phyloP scores from a whole-genome alignment of 129 eudicot genomes.

The Flaveria linearis region DNA sequence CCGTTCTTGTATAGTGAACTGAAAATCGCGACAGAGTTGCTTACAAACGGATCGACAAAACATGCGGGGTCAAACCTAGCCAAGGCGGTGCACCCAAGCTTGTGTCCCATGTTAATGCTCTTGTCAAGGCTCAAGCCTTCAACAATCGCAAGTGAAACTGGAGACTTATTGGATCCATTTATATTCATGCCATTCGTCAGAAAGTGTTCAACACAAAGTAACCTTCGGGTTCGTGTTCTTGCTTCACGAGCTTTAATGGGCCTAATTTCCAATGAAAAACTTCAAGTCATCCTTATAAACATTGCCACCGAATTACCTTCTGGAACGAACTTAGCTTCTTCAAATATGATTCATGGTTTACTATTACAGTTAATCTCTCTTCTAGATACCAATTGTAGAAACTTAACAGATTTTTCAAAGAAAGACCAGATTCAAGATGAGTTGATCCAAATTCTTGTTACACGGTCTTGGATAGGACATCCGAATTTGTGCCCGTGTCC shows the following conservation, averaged over 20 bases:
- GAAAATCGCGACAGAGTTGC: constrained; percentile 80
- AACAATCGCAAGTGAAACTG: constrained; percentile 71
- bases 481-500: constrained; percentile 60
- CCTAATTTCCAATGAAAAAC: constrained; percentile 78
- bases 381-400: constrained; percentile 73
- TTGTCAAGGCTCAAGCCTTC: constrained; percentile 95
- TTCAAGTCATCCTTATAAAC: constrained; percentile 57
- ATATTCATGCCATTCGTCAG: constrained; percentile 88
- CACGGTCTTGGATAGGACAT: constrained; percentile 73
- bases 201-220: constrained; percentile 86
- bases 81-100: constrained; percentile 83
- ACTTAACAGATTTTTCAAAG: constrained; percentile 55
- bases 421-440: constrained; percentile 57
- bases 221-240: constrained; percentile 87
- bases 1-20: constrained; percentile 74
- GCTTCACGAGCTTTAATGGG: constrained; percentile 86
- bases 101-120: constrained; percentile 91
- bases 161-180: constrained; percentile 78
- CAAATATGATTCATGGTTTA: constrained; percentile 78
- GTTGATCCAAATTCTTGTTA: constrained; percentile 53
- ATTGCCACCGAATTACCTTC: constrained; percentile 67
- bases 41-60: constrained; percentile 43
- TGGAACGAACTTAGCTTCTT: constrained; percentile 41
- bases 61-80: constrained; percentile 61
- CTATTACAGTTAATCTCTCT: constrained; percentile 77